Percentiles rank a stretch among this genome's conserved stretches.
These are phyloP conservation scores for Coniosporium tulheliwenetii DNA, from an alignment of 2,329 filamentous ascomycete species.

Conservation along the genomic window DNA sequence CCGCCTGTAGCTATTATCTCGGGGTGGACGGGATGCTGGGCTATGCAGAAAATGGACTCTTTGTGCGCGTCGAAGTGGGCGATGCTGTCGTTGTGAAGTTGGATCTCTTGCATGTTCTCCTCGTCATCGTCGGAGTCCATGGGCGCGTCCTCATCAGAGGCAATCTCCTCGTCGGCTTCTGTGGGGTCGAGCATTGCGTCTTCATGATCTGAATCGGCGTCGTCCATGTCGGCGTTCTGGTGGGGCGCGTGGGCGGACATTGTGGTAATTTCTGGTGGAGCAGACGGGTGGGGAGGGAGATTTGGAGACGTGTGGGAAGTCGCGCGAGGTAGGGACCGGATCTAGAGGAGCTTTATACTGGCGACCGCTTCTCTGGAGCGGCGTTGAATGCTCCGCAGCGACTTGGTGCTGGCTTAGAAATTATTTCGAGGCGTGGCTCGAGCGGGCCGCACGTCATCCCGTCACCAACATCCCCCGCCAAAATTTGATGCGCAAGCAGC, in stretches of 20 bases:
- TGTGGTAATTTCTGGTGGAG: not conserved
- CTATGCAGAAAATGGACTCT: conserved; percentile 88
- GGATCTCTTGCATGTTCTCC: conserved; percentile 49
- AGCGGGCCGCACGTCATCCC: too few relatives aligned
- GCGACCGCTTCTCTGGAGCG: too few relatives aligned
- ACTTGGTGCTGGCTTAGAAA: too few relatives aligned
- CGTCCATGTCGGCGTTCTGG: not conserved
- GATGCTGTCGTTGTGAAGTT: conserved; percentile 78
- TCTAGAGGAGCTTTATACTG: too few relatives aligned
- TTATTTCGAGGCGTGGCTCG: too few relatives aligned
- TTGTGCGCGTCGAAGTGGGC: conserved; percentile 85
- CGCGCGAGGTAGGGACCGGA: too few relatives aligned
- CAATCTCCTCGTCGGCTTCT: conserved; percentile 64
- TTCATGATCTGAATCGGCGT: conserved; percentile 32
- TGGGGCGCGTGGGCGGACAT: conserved; percentile 1
- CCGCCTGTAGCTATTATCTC: conserved; percentile 78
- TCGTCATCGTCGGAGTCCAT: conserved; percentile 68
- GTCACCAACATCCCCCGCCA: too few relatives aligned
- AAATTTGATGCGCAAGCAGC: too few relatives aligned
- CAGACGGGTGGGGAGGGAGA: too few relatives aligned
- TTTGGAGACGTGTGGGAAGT: too few relatives aligned
- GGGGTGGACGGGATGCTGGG: conserved; percentile 70
- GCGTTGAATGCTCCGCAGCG: too few relatives aligned
- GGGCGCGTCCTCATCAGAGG: conserved; percentile 52
- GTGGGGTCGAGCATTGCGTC: conserved; percentile 61